Base-by-base conservation (phyloP, 1,139 yeast species). In the Pichia sp. region DNA sequence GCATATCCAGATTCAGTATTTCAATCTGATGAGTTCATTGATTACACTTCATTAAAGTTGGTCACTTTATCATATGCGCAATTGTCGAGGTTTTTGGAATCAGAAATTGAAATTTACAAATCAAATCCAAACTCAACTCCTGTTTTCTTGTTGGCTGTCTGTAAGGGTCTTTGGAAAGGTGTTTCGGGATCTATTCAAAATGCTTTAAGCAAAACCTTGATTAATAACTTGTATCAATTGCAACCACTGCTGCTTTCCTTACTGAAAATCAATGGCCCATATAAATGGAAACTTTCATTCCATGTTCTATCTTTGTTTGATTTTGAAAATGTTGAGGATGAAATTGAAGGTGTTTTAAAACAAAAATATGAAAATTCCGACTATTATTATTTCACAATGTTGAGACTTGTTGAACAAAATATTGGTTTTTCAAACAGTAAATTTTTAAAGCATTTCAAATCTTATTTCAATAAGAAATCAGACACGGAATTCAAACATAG, bases 301-400 rank as follows among this genome's bases (percentile, higher is more conserved):
- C 64, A 71, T 49, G 53, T 77, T 4, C 58, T 79, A 47, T 72
- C 76, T 53, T 56, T 76, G 3, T 78, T 70, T 55, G 79, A 75
- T 8, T 48, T 58, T 9, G 71, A 69, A 26, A 60, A 69, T 8
- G 40, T 67, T 0, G 50, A 59, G 1, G 48, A 44, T 2, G 57
- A 59, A 2, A 51, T 49, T 1, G 5, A 11, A 4, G 3, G 4
- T 1, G 31, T 46, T 7, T 3, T n/a, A 4, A 37, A 36, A 4
- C 32, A 44, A 9, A 39, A 41, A 8, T 1, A 29, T 5, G 34
- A 33, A 4, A 28, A 39, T 26, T 49, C 44, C 3, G 55, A 49
- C n/a, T 66, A 57, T 47, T 67, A 67, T 44, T 72, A 58, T 49
- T 70, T 64, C 50, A 59, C 73, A 3, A 49, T 67, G 5, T 71